phyloP scores from a whole-genome alignment of 768 basidiomycete genomes.

The Harrya chromipes region DNA sequence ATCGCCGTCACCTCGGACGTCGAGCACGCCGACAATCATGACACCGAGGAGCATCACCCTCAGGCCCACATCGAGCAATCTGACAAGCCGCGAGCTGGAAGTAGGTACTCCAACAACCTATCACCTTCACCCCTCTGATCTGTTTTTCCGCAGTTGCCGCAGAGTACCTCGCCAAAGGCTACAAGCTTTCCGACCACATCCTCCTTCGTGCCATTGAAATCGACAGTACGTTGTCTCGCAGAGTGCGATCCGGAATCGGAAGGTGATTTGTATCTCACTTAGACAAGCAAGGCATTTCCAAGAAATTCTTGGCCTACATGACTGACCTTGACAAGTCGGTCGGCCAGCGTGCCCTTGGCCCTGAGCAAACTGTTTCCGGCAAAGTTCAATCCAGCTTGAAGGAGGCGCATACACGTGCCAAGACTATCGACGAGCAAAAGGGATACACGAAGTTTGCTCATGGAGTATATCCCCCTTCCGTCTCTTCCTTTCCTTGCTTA shows the following conservation, averaged over 20 bases:
- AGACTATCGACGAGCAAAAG: conserved; percentile 76
- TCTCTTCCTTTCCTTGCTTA: conserved; percentile 1
- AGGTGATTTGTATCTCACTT: background rate
- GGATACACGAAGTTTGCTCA: conserved; percentile 66
- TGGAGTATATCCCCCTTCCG: conserved; percentile 46
- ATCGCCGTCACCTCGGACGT: conserved; percentile 71
- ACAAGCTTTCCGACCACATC: conserved; percentile 73
- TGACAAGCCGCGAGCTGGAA: conserved; percentile 89
- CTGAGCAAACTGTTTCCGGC: conserved; percentile 74
- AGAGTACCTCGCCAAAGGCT: conserved; percentile 91
- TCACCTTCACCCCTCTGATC: background rate
- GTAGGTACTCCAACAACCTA: conserved; percentile 38
- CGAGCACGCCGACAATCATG: conserved; percentile 54
- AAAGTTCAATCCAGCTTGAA: conserved; percentile 65
- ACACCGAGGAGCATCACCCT: conserved; percentile 31
- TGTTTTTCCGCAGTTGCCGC: conserved; percentile 61
- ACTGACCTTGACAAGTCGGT: conserved; percentile 64
- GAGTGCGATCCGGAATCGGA: background rate
- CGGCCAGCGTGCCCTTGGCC: conserved; percentile 70
- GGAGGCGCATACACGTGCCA: conserved; percentile 66
- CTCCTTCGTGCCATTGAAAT: conserved; percentile 78
- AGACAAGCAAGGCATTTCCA: conserved; percentile 87
- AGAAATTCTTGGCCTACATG: conserved; percentile 79
- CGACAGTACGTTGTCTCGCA: conserved; percentile 46
- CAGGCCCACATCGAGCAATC: conserved; percentile 59